Evolutionary conservation across 441 rosid genomes (phyloP).

Genomic region (Capsella rubella): DNA sequence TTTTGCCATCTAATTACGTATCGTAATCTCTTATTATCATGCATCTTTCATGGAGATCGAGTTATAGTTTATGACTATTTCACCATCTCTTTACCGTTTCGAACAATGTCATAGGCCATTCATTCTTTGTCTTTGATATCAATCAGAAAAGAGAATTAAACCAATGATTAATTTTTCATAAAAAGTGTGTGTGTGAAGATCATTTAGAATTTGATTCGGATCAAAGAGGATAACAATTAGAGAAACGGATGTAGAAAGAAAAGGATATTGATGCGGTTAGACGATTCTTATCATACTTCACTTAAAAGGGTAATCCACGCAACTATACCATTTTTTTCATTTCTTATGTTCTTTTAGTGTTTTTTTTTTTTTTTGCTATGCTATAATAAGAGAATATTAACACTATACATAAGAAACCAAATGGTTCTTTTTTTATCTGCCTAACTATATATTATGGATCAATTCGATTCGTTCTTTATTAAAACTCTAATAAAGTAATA

Average conservation of each 20-base stretch:
- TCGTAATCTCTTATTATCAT: background rate
- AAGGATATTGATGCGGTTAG: conserved; percentile 35
- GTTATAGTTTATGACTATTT: background rate
- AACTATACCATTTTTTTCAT: conserved; percentile 1
- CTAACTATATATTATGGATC: conserved; percentile 13
- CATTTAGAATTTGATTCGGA: conserved; percentile 24
- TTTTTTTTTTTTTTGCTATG: background rate
- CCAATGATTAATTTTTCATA: background rate
- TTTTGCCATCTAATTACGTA: too few relatives aligned
- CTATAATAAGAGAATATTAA: conserved; percentile 19
- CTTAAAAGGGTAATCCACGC: conserved; percentile 42
- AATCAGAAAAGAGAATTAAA: conserved; percentile 10
- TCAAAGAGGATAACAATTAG: conserved; percentile 13
- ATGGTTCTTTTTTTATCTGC: conserved; percentile 15
- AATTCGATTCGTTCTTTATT: conserved; percentile 10
- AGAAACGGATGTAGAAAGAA: conserved; percentile 32
- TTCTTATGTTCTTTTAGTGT: background rate
- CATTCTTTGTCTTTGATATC: background rate
- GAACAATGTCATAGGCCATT: conserved; percentile 4
- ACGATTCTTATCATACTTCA: conserved; percentile 45
- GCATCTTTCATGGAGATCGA: background rate
- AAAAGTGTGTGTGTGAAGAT: background rate
- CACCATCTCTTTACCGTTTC: background rate
- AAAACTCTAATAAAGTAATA: background rate
- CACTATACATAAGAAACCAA: conserved; percentile 8